phyloP scores from a whole-genome alignment of 257 asterid species.

The Marsdenia floribunda region DNA sequence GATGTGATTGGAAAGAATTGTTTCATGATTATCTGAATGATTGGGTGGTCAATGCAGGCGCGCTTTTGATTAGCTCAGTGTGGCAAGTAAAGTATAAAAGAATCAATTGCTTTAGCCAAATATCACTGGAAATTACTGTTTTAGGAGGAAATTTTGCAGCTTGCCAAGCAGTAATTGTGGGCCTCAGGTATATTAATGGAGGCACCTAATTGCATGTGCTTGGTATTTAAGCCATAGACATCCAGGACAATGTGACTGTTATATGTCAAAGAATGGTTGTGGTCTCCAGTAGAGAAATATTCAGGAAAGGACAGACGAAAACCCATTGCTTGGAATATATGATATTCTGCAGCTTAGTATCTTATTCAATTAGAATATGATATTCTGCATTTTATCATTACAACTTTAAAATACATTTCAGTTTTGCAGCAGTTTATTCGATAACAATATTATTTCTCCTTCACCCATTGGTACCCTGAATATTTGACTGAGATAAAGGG shows the following conservation, averaged over 20 bases:
- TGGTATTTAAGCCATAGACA: not conserved
- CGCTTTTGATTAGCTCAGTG: not conserved
- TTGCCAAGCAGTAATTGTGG: not conserved
- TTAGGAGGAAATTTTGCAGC: not conserved
- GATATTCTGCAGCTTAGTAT: not conserved
- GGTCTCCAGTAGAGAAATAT: not conserved
- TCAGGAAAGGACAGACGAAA: not conserved
- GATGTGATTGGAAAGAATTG: not conserved
- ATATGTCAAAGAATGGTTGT: not conserved
- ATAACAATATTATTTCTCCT: not conserved
- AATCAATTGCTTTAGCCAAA: not conserved
- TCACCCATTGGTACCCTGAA: not conserved
- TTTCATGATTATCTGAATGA: not conserved
- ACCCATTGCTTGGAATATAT: not conserved
- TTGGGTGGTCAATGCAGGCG: not conserved
- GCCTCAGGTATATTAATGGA: conserved; percentile 6
- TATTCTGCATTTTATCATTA: not conserved
- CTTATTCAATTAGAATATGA: too few relatives aligned
- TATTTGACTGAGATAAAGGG: not conserved
- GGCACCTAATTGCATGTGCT: conserved; percentile 15
- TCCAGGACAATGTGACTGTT: conserved; percentile 4
- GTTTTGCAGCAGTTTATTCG: not conserved
- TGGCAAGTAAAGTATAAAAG: not conserved
- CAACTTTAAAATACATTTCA: not conserved
- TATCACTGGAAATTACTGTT: not conserved